Conservation (phyloP, 441 rosid genomes). For the Geranium incanum region DNA sequence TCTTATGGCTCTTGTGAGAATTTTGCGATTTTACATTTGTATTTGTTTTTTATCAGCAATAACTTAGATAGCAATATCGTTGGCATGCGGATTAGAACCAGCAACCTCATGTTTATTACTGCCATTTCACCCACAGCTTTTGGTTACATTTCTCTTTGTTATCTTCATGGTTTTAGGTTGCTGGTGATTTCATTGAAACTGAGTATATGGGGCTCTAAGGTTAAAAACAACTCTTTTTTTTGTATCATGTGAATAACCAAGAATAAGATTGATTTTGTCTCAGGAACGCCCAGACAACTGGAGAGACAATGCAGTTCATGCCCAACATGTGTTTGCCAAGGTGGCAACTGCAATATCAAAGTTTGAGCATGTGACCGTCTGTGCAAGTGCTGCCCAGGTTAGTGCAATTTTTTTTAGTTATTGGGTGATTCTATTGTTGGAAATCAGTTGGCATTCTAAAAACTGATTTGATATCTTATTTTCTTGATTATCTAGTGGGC, state of each 20-base stretch:
- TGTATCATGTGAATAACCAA: background rate
- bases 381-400: constrained; percentile 80
- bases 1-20: too few species aligned
- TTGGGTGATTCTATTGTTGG: constrained; percentile 11
- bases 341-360: constrained; percentile 69
- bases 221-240: background rate
- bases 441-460: constrained; percentile 1
- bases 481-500: constrained; percentile 51
- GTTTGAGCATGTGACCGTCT: constrained; percentile 76
- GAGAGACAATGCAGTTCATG: constrained; percentile 60
- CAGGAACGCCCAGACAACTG: constrained; percentile 95
- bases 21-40: background rate
- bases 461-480: constrained; percentile 15
- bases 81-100: too few species aligned
- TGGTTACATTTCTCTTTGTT: too few species aligned
- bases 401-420: constrained; percentile 3
- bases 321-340: constrained; percentile 47
- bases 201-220: background rate
- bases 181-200: background rate
- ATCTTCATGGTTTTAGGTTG: too few species aligned
- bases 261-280: background rate
- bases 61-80: too few species aligned
- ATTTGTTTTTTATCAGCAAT: too few species aligned
- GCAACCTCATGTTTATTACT: too few species aligned
- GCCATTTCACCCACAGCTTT: too few species aligned